A percentile compares a stretch with the other conserved stretches of the same genome.
Evolutionary conservation across 2,329 filamentous ascomycete species (phyloP).

Genomic region (Nakataea oryzae): DNA sequence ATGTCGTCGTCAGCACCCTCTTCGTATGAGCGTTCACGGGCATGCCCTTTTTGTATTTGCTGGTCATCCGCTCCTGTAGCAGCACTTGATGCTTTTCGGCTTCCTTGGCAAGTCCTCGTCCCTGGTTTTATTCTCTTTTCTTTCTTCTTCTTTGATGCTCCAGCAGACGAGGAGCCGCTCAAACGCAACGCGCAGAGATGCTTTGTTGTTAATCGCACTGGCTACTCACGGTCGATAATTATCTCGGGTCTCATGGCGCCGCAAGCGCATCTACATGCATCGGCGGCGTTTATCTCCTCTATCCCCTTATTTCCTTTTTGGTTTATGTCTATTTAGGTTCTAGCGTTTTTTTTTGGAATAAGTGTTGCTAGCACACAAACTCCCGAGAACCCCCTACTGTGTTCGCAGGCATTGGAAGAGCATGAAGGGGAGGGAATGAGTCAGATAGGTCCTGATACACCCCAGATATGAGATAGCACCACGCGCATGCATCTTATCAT

Average conservation of each 20-base stretch:
- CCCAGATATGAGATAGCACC: neutral
- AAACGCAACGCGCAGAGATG: neutral
- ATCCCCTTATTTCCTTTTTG: neutral
- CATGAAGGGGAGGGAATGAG: neutral
- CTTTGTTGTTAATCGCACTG: neutral
- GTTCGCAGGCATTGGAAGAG: neutral
- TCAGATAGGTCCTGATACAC: neutral
- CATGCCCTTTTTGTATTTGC: neutral
- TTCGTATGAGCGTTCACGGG: conserved; percentile 20
- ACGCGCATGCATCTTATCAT: neutral
- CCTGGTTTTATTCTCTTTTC: neutral
- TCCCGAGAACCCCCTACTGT: too few relatives aligned
- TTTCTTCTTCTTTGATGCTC: neutral
- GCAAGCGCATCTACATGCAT: too few relatives aligned
- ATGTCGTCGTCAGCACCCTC: conserved; percentile 32
- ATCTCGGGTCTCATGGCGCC: neutral
- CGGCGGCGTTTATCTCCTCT: neutral
- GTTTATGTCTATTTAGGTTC: neutral
- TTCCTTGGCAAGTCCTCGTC: neutral
- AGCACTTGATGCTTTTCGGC: neutral
- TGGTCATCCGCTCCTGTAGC: neutral
- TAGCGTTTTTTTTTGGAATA: neutral
- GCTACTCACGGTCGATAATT: neutral
- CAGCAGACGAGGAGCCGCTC: too few relatives aligned
- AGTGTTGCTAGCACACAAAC: neutral